Evolutionary conservation across 495 filamentous ascomycete genomes (phyloP).

Genomic region (Cudoniella acicularis): DNA sequence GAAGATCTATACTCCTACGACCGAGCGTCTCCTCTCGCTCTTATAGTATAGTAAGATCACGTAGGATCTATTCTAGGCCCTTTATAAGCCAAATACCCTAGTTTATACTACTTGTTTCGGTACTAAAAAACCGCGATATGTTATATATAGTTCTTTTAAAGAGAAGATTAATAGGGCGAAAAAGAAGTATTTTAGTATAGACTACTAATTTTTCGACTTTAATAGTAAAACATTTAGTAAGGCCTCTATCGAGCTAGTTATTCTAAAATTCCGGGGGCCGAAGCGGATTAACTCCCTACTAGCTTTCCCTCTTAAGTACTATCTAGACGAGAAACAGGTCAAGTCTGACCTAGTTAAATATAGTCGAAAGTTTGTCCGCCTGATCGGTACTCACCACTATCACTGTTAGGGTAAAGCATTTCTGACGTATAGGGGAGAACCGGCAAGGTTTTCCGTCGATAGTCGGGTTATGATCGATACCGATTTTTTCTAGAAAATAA

Average conservation of each 20-base stretch:
- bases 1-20: conserved; percentile 32
- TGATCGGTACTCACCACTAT: too few species aligned
- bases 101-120: conserved; percentile 42
- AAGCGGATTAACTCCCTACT: conserved; percentile 29
- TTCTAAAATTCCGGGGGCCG: conserved; percentile 31
- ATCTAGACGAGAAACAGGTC: too few species aligned
- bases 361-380: too few species aligned
- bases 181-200: too few species aligned
- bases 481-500: conserved; percentile 25
- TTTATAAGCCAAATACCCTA: conserved; percentile 39
- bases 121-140: conserved; percentile 18
- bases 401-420: conserved; percentile 30
- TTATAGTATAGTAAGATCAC: conserved; percentile 39
- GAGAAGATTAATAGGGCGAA: conserved; percentile 28
- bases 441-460: conserved; percentile 26
- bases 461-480: conserved; percentile 27
- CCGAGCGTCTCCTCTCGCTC: conserved; percentile 35
- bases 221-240: conserved; percentile 28
- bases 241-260: conserved; percentile 21
- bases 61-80: conserved; percentile 44
- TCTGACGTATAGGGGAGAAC: conserved; percentile 28
- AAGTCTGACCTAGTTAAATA: too few species aligned
- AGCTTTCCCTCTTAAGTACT: conserved; percentile 32
- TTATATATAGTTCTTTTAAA: conserved; percentile 25
- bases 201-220: conserved; percentile 36